Conservation (phyloP, 2,329 filamentous ascomycete species). For the Metarhizium sp. region DNA sequence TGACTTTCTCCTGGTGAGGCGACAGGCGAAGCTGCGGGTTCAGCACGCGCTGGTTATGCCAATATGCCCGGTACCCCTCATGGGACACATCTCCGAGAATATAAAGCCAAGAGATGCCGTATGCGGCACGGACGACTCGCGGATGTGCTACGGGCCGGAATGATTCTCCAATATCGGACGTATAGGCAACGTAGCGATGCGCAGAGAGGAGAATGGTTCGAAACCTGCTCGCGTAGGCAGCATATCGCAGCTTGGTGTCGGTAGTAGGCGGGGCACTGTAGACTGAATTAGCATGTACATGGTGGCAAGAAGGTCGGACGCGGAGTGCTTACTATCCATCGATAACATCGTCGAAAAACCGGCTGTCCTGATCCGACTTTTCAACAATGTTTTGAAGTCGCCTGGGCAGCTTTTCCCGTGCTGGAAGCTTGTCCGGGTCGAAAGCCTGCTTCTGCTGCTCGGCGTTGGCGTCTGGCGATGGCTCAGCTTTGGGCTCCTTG, state of each 20-base stretch:
- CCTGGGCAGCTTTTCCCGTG: conserved; percentile 41
- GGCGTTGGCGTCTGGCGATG: conserved; percentile 4
- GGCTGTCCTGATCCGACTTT: conserved; percentile 53
- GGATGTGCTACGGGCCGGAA: conserved; percentile 91
- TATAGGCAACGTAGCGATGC: conserved; percentile 95
- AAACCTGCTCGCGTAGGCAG: conserved; percentile 78
- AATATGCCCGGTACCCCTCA: conserved; percentile 93
- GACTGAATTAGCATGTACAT: conserved; percentile 8
- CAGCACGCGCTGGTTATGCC: conserved; percentile 68
- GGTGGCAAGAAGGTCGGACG: conserved; percentile 1
- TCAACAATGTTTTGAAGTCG: conserved; percentile 50
- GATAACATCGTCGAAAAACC: conserved; percentile 67
- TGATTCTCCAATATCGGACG: conserved; percentile 90
- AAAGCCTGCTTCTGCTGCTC: conserved; percentile 21
- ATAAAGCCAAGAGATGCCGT: conserved; percentile 88
- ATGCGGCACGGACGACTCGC: conserved; percentile 69
- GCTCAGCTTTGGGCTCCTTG: conserved; percentile 17
- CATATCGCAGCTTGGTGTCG: conserved; percentile 79
- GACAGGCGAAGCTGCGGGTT: conserved; percentile 56
- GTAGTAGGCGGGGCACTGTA: conserved; percentile 58
- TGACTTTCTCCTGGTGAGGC: conserved; percentile 36
- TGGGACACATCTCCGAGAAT: conserved; percentile 82
- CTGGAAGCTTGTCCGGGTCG: conserved; percentile 37
- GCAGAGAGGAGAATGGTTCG: conserved; percentile 82
- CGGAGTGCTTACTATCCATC: conserved; percentile 60